Evolutionary conservation across 139 green algal genomes (phyloP), one percentile per base, ranked within the genome.

Genomic region (Auxenochlorella pyrenoidosa): DNA sequence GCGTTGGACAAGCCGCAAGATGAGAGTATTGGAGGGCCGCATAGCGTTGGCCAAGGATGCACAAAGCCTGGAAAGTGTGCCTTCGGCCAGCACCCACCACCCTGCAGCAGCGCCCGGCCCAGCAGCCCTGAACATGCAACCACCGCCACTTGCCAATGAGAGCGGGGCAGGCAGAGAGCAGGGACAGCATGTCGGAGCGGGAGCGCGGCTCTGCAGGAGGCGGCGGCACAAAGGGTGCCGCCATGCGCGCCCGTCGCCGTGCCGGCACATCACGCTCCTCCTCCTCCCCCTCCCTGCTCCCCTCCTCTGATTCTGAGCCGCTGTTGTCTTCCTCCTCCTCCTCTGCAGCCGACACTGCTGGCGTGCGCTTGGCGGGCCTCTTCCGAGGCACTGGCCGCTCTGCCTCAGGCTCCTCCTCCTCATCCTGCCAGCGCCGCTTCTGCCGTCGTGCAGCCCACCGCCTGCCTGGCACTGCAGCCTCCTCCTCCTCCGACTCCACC

Each of bases 401-500:
- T 18, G 26, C 72, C 72, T 78, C 38, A 1, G 38, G n/a, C 1
- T 34, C 38, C 72, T 78, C 72, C 30, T 78, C 72, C 21, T 78
- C 72, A n/a, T 28, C 40, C 38, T 18, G n/a, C 21, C 15, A 22
- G 34, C 15, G 2, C 3, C 34, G 34, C n/a, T 38, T 38, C n/a
- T 38, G 68, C 6, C 34, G 68, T n/a, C 15, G 34, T 34, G n/a
- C n/a, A 32, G 32, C 66, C n/a, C 68, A 34, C 12, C 68, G 68
- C 34, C 34, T n/a, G 5, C n/a, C n/a, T 32, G 68, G n/a, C 72
- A 19, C n/a, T n/a, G 22, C 72, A n/a, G 54, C 38, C 70, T 51
- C n/a, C 70, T 77, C 72, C 70, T 77, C 70, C 21, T 44, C 72
- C 72, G n/a, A n/a, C n/a, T n/a, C n/a, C n/a, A n/a, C n/a, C n/a